phyloP scores from a whole-genome alignment of 75 land plant genomes.

The Picea sitchensis region DNA sequence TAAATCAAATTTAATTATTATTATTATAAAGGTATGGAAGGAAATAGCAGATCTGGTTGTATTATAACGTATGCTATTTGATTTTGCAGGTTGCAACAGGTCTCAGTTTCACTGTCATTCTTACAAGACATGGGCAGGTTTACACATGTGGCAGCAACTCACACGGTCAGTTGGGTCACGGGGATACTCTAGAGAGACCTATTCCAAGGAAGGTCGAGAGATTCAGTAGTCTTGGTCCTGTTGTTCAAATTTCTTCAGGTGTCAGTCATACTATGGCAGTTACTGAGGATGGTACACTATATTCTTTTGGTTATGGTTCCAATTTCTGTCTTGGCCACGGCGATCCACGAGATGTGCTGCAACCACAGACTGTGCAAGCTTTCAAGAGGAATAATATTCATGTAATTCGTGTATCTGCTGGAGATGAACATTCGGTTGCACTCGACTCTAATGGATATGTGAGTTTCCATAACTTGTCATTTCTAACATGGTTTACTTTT shows the following conservation, averaged over 20 bases:
- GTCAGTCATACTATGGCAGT: slow-evolving; percentile 71
- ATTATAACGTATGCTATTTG: neutral
- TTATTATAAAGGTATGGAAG: neutral
- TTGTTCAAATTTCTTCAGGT: slow-evolving; percentile 81
- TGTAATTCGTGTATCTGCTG: slow-evolving; percentile 73
- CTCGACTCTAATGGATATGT: slow-evolving; percentile 89
- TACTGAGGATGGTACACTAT: slow-evolving; percentile 57
- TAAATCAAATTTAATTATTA: neutral
- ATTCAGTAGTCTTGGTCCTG: slow-evolving; percentile 35
- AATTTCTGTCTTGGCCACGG: slow-evolving; percentile 96
- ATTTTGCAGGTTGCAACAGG: slow-evolving; percentile 77
- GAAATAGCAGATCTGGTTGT: neutral
- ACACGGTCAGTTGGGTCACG: slow-evolving; percentile 95
- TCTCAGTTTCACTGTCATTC: slow-evolving; percentile 68
- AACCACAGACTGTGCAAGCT: slow-evolving; percentile 51
- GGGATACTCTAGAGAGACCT: slow-evolving; percentile 59
- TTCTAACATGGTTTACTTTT: neutral
- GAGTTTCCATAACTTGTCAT: slow-evolving; percentile 14
- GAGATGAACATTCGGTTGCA: slow-evolving; percentile 91
- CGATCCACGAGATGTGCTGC: slow-evolving; percentile 67
- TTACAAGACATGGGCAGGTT: slow-evolving; percentile 69
- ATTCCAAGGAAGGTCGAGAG: slow-evolving; percentile 46
- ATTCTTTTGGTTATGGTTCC: slow-evolving; percentile 81
- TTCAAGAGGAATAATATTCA: slow-evolving; percentile 63
- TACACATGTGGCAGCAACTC: slow-evolving; percentile 78